These are phyloP conservation scores for Pilobolus umbonatus DNA, from an alignment of 192 early-diverging fungal species.

Conservation along the genomic window DNA sequence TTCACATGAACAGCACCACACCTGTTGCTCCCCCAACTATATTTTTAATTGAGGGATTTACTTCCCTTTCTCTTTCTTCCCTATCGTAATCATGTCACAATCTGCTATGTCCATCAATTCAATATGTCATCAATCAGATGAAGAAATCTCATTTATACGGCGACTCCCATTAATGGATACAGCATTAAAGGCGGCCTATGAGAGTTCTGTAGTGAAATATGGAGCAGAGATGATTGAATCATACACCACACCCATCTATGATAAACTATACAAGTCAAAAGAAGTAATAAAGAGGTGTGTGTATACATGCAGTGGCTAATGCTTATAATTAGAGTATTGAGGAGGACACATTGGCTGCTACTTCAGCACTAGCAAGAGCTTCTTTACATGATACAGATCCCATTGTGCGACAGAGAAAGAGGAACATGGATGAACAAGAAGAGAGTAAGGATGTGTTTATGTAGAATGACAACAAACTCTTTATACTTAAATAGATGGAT, in stretches of 20 bases:
- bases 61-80: too few species aligned
- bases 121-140: too few species aligned
- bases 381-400: slow-evolving; percentile 21
- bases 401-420: slow-evolving; percentile 12
- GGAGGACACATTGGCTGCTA: slow-evolving; percentile 22
- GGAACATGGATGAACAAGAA: slow-evolving; percentile 19
- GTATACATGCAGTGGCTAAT: neutral
- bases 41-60: too few species aligned
- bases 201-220: slow-evolving; percentile 60
- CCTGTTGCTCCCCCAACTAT: too few species aligned
- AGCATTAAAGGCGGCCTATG: slow-evolving; percentile 64
- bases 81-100: too few species aligned
- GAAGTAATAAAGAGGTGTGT: neutral
- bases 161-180: slow-evolving; percentile 75
- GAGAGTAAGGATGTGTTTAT: slow-evolving; percentile 4
- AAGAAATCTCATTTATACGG: slow-evolving; percentile 56
- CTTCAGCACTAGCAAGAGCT: slow-evolving; percentile 34
- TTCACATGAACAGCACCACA: too few species aligned
- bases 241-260: slow-evolving; percentile 68
- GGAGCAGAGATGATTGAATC: slow-evolving; percentile 76
- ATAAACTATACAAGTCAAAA: slow-evolving; percentile 50
- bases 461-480: neutral
- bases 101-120: too few species aligned
- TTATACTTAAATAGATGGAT: neutral
- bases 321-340: slow-evolving; percentile 25